These are phyloP conservation scores for Phytophthora pinifolia DNA, from an alignment of 352 stramenopile genomes.

Conservation along the genomic window DNA sequence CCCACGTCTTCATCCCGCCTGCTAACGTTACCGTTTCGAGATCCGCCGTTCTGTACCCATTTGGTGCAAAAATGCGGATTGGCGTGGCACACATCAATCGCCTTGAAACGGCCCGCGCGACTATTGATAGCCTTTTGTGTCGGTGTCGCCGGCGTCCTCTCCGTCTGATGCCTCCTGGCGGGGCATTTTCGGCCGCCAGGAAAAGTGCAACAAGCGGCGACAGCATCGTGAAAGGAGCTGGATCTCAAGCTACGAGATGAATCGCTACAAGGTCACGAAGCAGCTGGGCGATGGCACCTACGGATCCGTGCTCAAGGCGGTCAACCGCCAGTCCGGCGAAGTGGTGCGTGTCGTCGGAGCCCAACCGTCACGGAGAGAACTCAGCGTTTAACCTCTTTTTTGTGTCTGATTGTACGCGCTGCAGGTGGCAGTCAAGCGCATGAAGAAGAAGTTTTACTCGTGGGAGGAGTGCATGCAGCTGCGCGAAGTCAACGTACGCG, in stretches of 20 bases:
- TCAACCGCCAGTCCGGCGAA: conserved; percentile 93
- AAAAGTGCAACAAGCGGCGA: conserved; percentile 27
- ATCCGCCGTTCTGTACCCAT: conserved; percentile 5
- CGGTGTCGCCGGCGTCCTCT: conserved; percentile 16
- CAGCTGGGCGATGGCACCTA: conserved; percentile 96
- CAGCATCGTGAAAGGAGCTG: neutral
- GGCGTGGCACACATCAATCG: conserved; percentile 14
- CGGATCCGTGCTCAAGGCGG: conserved; percentile 93
- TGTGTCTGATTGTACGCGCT: neutral
- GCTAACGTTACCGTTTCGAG: conserved; percentile 4
- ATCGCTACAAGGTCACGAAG: conserved; percentile 96
- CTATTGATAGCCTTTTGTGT: conserved; percentile 28
- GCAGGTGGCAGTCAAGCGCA: conserved; percentile 95
- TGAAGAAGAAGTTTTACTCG: conserved; percentile 98
- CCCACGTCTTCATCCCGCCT: conserved; percentile 55
- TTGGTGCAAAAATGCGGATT: neutral
- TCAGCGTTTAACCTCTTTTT: no score
- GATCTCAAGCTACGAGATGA: conserved; percentile 50
- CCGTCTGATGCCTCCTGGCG: conserved; percentile 15
- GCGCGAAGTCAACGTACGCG: conserved; percentile 94
- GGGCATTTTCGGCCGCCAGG: neutral
- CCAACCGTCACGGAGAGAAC: neutral
- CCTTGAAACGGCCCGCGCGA: conserved; percentile 20
- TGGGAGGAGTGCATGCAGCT: conserved; percentile 97
- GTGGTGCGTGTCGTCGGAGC: conserved; percentile 50